phyloP scores from a whole-genome alignment of 202 grass and related monocot genomes.

The Setaria italica region DNA sequence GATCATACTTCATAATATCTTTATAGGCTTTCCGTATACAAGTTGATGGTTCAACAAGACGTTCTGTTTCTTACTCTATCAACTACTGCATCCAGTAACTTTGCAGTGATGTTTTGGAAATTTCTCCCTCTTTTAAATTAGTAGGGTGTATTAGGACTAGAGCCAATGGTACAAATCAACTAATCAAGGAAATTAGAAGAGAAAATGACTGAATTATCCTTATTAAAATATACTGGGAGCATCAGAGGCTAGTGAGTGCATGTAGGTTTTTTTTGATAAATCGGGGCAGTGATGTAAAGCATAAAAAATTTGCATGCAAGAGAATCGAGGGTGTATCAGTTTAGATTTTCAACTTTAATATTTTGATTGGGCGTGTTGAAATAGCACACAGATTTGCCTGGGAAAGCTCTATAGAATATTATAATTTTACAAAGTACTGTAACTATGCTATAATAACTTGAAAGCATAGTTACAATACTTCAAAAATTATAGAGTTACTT shows the following conservation, averaged over 20 bases:
- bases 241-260: neutral
- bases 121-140: neutral
- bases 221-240: neutral
- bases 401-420: neutral
- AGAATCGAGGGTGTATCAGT: neutral
- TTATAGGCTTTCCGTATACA: neutral
- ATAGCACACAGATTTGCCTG: neutral
- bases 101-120: slow-evolving; percentile 5
- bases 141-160: neutral
- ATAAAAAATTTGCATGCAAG: neutral
- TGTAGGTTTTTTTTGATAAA: slow-evolving; percentile 4
- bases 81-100: neutral
- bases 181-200: neutral
- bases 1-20: slow-evolving; percentile 14
- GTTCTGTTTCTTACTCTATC: neutral
- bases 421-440: neutral
- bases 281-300: neutral
- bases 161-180: too few species aligned
- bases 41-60: neutral
- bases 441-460: neutral
- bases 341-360: neutral
- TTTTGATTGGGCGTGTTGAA: neutral
- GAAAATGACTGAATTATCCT: neutral
- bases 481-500: neutral
- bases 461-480: too few species aligned